A percentile compares a stretch with the other conserved stretches of the same genome.
Conservation (phyloP, 106 monocot species). For the Ottelia alismoides region DNA sequence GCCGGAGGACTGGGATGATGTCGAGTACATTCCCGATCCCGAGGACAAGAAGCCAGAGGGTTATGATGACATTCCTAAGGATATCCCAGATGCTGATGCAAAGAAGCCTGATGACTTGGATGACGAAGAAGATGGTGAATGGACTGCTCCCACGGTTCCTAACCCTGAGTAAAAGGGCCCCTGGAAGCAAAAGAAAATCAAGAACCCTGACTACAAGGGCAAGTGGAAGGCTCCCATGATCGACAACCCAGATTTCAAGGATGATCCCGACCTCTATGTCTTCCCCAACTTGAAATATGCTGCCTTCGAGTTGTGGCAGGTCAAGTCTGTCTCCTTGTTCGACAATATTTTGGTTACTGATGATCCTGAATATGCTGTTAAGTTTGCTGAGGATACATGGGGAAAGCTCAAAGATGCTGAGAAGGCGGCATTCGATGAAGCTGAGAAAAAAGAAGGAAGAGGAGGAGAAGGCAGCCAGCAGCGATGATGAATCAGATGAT, state of each 20-base stretch:
- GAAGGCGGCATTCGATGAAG: constrained; percentile 68
- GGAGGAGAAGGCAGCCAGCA: constrained; percentile 1
- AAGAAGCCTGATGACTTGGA: constrained; percentile 78
- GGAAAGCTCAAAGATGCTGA: constrained; percentile 82
- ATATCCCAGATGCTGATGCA: constrained; percentile 54
- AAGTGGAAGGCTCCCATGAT: constrained; percentile 89
- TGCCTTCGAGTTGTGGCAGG: constrained; percentile 18
- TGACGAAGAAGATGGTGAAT: constrained; percentile 75
- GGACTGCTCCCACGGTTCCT: constrained; percentile 54
- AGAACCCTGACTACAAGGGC: constrained; percentile 76
- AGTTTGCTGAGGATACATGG: constrained; percentile 79
- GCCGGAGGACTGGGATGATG: constrained; percentile 73
- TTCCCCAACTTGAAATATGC: constrained; percentile 66
- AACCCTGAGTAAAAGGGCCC: constrained; percentile 74
- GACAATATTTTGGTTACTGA: constrained; percentile 70
- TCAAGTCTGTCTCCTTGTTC: constrained; percentile 72
- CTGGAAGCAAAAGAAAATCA: constrained; percentile 69
- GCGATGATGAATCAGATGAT: constrained; percentile 6
- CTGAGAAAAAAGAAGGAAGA: constrained; percentile 64
- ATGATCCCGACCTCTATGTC: constrained; percentile 58
- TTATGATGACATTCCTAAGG: constrained; percentile 59
- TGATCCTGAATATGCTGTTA: constrained; percentile 71
- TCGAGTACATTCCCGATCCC: constrained; percentile 44
- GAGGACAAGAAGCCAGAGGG: constrained; percentile 66
- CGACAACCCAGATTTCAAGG: constrained; percentile 87